These are phyloP conservation scores for Corymbia calophylla DNA, from an alignment of 441 rosid species.

Conservation along the genomic window DNA sequence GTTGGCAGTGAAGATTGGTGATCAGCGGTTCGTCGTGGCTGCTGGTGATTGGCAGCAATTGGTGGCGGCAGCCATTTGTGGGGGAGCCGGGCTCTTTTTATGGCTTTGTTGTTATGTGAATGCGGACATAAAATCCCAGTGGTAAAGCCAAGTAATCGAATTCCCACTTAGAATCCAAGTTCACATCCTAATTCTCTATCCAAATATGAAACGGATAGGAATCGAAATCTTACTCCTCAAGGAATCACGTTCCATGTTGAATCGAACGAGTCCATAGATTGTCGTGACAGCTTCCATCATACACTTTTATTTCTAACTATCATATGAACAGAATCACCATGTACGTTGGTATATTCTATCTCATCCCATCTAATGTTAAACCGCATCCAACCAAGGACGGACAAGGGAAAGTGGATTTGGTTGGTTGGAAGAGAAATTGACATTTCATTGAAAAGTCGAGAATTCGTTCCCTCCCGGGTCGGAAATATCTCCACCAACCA, in stretches of 20 bases:
- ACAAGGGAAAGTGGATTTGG: not conserved
- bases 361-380: not conserved
- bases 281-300: not conserved
- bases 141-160: not conserved
- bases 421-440: not conserved
- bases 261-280: not conserved
- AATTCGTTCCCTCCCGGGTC: not conserved
- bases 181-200: not conserved
- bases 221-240: not conserved
- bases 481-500: not conserved
- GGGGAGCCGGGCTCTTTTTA: not conserved
- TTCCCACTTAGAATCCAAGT: not conserved
- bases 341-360: accelerated
- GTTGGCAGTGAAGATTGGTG: not conserved
- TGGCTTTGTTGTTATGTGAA: not conserved
- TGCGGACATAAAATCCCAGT: not conserved
- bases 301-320: not conserved
- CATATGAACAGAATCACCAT: not conserved
- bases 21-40: accelerated
- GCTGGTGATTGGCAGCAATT: accelerated
- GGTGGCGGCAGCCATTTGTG: accelerated
- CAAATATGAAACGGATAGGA: not conserved
- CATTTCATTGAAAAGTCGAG: not conserved
- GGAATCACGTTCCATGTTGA: accelerated
- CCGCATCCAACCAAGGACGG: not conserved